Base-by-base conservation (phyloP, 805 yeast genomes). In the Monosporozyma aquatica region DNA sequence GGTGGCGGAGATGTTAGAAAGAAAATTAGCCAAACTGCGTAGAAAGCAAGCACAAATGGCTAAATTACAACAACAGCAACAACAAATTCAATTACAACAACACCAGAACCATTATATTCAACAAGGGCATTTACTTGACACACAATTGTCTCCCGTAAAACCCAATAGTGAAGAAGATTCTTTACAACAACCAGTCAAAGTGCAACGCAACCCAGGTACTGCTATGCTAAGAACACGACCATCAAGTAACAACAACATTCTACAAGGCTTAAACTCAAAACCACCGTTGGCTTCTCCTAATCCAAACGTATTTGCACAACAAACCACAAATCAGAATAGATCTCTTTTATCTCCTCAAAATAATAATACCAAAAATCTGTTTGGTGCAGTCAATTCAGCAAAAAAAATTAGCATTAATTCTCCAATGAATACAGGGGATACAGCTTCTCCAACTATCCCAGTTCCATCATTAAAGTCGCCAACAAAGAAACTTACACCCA, bases 1-100 rank as follows among this genome's bases (percentile, higher is more conserved):
- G 49, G 95, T 87, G 14, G 80, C 77, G 41, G 98, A 92, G 64
- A 84, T 86, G 82, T 58, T 72, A 48, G 78, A 74, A 55, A 74
- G 95, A 43, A 81, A 80, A 64, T 67, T 65, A 50, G 76, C 79
- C 6, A 79, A 81, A 62, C 42, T 52, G 40, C 61, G 54, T 45
- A 55, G 56, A 45, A 54, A 41, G 21, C 43, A 40, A 38, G 37
- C 32, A 10, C 47, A 44, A 24, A 48, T 43, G 27, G 43, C 39
- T 17, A 50, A 50, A 40, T 54, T 45, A 40, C 60, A 43, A 46
- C 56, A 44, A 48, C 43, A 13, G 15, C 44, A 41, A 41, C 44
- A 40, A 30, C 38, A 14, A 27, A 28, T 18, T 5, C 32, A 14
- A 35, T n/a, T 6, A 27, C 29, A n/a, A 30, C 37, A 5, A n/a